Percentiles rank a stretch among this genome's conserved stretches.
These are phyloP conservation scores for Themeda triandra DNA, from an alignment of 176 grass and related monocot genomes.

Conservation along the genomic window DNA sequence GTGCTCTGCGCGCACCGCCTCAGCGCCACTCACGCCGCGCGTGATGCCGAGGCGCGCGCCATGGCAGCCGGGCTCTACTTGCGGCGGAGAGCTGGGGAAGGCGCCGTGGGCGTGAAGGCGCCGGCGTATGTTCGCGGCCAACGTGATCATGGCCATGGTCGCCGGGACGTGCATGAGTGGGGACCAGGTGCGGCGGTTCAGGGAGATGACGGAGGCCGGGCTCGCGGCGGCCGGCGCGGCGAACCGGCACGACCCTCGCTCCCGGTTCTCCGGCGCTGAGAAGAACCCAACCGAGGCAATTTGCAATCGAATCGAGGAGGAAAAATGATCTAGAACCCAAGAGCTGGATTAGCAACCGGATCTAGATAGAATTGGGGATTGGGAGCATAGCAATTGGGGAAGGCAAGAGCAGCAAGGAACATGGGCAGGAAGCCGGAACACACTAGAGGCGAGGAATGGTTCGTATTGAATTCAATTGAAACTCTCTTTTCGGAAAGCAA, in stretches of 20 bases:
- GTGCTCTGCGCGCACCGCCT: constrained; percentile 43
- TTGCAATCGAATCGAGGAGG: too few relatives aligned
- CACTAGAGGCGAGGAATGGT: too few relatives aligned
- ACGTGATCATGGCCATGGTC: constrained; percentile 43
- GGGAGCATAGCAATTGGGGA: too few relatives aligned
- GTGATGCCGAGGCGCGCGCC: constrained; percentile 18
- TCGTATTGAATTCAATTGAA: too few relatives aligned
- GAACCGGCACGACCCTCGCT: constrained; percentile 56
- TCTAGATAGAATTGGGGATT: too few relatives aligned
- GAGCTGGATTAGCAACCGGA: too few relatives aligned
- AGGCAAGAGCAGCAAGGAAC: too few relatives aligned
- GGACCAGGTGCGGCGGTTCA: constrained; percentile 35
- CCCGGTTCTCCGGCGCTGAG: constrained; percentile 40
- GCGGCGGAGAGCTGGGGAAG: background rate
- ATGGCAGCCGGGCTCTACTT: constrained; percentile 29
- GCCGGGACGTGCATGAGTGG: constrained; percentile 11
- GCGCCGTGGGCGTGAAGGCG: constrained; percentile 35
- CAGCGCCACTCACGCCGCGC: background rate
- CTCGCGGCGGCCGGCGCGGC: constrained; percentile 20
- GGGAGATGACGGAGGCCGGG: constrained; percentile 37
- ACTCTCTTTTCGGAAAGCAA: too few relatives aligned
- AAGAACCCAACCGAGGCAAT: too few relatives aligned
- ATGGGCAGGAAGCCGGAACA: too few relatives aligned
- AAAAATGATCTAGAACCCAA: too few relatives aligned
- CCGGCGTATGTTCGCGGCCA: constrained; percentile 35